Base-by-base conservation (phyloP, 768 basidiomycete species). In the Chlorophyllum brunneum region DNA sequence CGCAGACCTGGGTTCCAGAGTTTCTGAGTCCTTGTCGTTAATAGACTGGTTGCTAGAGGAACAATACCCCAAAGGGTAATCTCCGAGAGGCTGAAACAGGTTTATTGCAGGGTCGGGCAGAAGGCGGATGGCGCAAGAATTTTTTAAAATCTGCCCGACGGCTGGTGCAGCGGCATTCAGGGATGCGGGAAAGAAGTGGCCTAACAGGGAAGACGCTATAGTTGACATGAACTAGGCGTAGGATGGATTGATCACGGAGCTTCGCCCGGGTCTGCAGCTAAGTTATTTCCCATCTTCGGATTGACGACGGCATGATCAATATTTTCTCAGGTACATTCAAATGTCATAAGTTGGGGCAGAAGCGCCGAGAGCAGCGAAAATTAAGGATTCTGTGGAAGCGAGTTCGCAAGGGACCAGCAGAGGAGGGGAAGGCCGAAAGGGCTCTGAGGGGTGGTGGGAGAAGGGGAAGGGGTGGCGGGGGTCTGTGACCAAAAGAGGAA, bases 401-500 rank as follows among this genome's bases (percentile, higher is more conserved):
- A 20, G 38, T n/a, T n/a, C n/a, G n/a, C n/a, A n/a, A n/a, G n/a
- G n/a, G n/a, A n/a, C n/a, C 42, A 52, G 42, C 33, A 51, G 34
- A 13, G 20, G 39, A 16, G 30, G 18, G 33, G 20, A 29, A 24
- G 33, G 34, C 34, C 2, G 18, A 29, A 36, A 48, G 11, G 33
- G 49, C 13, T 20, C n/a, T 22, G 3, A 23, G 22, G 31, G 30
- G 23, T 20, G 27, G 29, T 15, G 30, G n/a, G 31, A 20, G 54
- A 33, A 27, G 15, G 52, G 34, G 38, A 30, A 38, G 53, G 55
- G 46, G 37, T 42, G 48, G 30, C 51, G 41, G 54, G 59, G 63
- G 58, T 59, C 59, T 48, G 65, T 62, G 37, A 15, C 43, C 49
- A 18, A 47, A 56, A 66, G 61, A 63, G 65, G 43, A 63, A 63